These are phyloP conservation scores for Flagelloscypha sp. DNA, from an alignment of 768 basidiomycete species.

Conservation along the genomic window DNA sequence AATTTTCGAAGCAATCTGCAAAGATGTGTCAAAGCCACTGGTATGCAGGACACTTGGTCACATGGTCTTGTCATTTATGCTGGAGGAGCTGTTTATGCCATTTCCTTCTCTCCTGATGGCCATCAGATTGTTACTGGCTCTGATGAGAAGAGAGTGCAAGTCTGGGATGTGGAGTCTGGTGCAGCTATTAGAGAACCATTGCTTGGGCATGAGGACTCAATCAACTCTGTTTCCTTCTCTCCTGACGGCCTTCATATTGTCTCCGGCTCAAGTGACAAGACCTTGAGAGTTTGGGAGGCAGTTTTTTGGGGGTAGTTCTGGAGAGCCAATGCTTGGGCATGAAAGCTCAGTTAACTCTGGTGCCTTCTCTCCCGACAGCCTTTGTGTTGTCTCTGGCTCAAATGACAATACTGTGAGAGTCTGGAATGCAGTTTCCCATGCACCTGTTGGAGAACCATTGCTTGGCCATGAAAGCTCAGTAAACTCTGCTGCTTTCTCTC, in stretches of 20 bases:
- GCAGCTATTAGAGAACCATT: conserved; percentile 7
- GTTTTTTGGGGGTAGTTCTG: background rate
- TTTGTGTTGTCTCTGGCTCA: conserved; percentile 31
- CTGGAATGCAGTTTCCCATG: too few relatives aligned
- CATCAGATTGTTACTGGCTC: conserved; percentile 17
- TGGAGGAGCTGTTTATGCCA: too few relatives aligned
- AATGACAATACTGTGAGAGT: conserved; percentile 18
- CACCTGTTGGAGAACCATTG: too few relatives aligned
- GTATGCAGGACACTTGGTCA: too few relatives aligned
- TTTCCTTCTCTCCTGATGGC: conserved; percentile 16
- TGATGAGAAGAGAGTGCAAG: conserved; percentile 14
- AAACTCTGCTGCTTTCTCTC: conserved; percentile 28
- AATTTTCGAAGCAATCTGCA: too few relatives aligned
- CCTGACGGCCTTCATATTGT: conserved; percentile 19
- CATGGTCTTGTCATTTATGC: too few relatives aligned
- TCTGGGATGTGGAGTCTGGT: conserved; percentile 18
- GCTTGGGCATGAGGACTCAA: conserved; percentile 10
- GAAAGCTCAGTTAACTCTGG: background rate
- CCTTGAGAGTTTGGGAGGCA: conserved; percentile 17
- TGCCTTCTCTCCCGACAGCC: conserved; percentile 15
- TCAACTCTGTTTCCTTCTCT: conserved; percentile 17
- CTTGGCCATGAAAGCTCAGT: too few relatives aligned
- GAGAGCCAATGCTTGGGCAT: conserved; percentile 6
- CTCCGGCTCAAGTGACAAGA: conserved; percentile 20
- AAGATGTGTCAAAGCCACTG: too few relatives aligned